phyloP scores from a whole-genome alignment of 805 yeast species.

The Hanseniaspora jakobsenii region DNA sequence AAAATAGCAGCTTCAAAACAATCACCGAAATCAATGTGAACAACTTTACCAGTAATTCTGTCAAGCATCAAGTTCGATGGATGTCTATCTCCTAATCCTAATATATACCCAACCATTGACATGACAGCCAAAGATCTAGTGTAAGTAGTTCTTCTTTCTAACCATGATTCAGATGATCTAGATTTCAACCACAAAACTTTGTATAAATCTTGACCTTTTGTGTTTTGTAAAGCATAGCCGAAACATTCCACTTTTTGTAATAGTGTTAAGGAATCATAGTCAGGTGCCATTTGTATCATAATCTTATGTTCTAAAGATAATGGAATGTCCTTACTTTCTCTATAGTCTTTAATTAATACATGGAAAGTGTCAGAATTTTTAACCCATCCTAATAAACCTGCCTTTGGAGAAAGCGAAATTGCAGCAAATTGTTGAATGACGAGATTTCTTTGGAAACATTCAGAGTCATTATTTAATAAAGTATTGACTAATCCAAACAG shows the following conservation, averaged over 20 bases:
- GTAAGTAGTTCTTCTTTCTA: conserved; percentile 90
- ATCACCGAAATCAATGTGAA: conserved; percentile 97
- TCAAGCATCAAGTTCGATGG: conserved; percentile 95
- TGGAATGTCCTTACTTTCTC: conserved; percentile 81
- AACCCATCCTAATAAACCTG: conserved; percentile 96
- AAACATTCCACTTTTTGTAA: conserved; percentile 93
- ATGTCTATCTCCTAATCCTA: conserved; percentile 95
- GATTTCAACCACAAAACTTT: conserved; percentile 94
- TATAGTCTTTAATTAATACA: conserved; percentile 76
- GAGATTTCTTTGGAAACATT: conserved; percentile 89
- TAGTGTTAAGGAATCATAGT: conserved; percentile 77
- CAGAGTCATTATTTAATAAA: conserved; percentile 75
- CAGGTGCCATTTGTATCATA: conserved; percentile 95
- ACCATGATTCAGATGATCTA: conserved; percentile 93
- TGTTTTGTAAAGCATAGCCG: conserved; percentile 87
- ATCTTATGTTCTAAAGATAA: conserved; percentile 88
- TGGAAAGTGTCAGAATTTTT: conserved; percentile 96
- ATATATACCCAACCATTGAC: conserved; percentile 97
- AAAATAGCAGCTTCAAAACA: conserved; percentile 97
- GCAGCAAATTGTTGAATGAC: conserved; percentile 88
- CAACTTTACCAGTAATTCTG: conserved; percentile 84
- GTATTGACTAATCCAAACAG: conserved; percentile 91
- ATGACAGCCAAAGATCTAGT: conserved; percentile 92
- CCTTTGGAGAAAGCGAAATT: conserved; percentile 88
- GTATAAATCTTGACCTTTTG: conserved; percentile 91